Evolutionary conservation across 768 basidiomycete species (phyloP), one percentile per base, ranked within the genome.

Genomic region (Boletus tylopilopsis): DNA sequence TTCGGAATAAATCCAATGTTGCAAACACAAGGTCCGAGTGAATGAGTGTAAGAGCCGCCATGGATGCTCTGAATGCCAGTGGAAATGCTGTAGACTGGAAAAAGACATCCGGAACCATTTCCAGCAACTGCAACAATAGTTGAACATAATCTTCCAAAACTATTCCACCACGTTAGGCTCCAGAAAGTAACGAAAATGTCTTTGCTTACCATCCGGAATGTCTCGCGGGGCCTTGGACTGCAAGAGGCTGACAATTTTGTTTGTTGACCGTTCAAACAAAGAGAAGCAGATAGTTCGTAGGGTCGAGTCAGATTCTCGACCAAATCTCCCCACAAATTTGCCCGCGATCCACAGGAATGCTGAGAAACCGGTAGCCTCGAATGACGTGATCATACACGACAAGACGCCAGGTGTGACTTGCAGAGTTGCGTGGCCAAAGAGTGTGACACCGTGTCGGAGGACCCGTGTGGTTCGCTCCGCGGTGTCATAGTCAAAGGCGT

Each of bases 81-180:
- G 88, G 82, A 68, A 97, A 90, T 12, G 81, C 76, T 6, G 85
- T 72, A 2, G 90, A 90, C 52, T 82, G 75, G 71, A 95, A 87
- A 56, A 94, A 80, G 36, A 90, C 71, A 44, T 87, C 82, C 6
- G 95, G 91, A 0, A 79, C 74, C 55, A 76, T 69, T 36, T 84
- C 79, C 42, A 85, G 68, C 60, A 94, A 72, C 55, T 84, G 82
- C 46, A 84, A 68, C 13, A 92, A 70, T 69, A 93, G 77, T 54
- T 91, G 93, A 44, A 93, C 64, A 57, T 94, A 98, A 64, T 99
- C 96, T 66, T 98, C 95, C 61, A 99, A 72, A 23, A 97, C 96
- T 98, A 54, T 33, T 29, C 11, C 21, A 34, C 23, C n/a, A 21
- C 23, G 42, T 61, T 35, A 56, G 42, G 23, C 29, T 37, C 39